Conservation (phyloP, 2,329 filamentous ascomycete species). For the Zymoseptoria passerinii region DNA sequence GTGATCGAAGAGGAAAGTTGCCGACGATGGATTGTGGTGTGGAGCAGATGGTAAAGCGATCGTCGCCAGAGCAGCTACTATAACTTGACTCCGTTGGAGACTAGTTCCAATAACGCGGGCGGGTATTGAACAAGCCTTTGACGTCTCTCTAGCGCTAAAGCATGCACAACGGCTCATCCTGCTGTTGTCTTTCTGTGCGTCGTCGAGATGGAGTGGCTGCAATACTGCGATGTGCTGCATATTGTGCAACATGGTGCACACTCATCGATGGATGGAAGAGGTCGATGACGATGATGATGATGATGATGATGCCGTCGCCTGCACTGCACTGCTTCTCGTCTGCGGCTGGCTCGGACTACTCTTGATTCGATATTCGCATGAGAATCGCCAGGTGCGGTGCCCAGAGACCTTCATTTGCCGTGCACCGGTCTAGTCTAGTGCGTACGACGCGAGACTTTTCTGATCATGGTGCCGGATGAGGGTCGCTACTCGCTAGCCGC, state of each 20-base stretch:
- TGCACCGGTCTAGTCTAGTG: neutral
- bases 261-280: neutral
- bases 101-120: neutral
- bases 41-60: neutral
- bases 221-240: neutral
- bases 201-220: neutral
- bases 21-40: neutral
- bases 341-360: neutral
- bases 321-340: neutral
- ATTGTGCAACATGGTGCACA: neutral
- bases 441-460: neutral
- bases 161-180: neutral
- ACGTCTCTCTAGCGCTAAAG: neutral
- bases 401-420: neutral
- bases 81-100: neutral
- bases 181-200: neutral
- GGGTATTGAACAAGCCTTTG: neutral
- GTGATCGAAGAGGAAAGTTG: neutral
- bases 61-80: neutral
- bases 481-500: neutral
- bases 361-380: neutral
- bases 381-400: neutral
- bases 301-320: neutral
- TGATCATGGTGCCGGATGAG: neutral
- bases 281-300: neutral